Conservation (phyloP, 495 filamentous ascomycete species). For the Aspergillus sparsus region DNA sequence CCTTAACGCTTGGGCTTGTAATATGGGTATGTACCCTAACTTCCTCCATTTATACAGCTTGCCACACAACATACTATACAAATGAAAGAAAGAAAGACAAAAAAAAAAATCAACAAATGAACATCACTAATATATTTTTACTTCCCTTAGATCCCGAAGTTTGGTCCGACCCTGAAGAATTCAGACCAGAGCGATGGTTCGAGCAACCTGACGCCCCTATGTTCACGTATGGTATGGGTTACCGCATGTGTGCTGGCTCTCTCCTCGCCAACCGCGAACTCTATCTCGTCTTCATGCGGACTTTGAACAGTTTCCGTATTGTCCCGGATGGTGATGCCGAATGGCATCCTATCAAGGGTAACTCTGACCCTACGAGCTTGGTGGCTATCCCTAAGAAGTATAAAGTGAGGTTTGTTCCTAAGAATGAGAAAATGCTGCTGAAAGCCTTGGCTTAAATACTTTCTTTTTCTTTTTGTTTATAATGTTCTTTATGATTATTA, state of each 20-base stretch:
- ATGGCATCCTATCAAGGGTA: constrained; percentile 56
- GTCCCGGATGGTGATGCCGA: constrained; percentile 50
- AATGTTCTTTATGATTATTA: too few species aligned
- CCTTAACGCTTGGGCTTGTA: constrained; percentile 67
- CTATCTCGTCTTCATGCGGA: constrained; percentile 65
- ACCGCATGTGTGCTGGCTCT: constrained; percentile 66
- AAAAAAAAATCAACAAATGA: background rate
- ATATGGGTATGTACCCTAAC: constrained; percentile 48
- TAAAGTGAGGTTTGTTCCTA: constrained; percentile 56
- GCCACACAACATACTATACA: background rate
- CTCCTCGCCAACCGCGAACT: constrained; percentile 64
- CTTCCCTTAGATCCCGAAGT: constrained; percentile 50
- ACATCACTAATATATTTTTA: constrained; percentile 2
- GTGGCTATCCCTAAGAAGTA: constrained; percentile 59
- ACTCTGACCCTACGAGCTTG: constrained; percentile 57
- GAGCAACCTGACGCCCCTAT: constrained; percentile 62
- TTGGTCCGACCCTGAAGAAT: constrained; percentile 58
- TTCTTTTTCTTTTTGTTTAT: background rate
- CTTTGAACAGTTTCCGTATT: constrained; percentile 59
- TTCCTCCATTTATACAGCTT: background rate
- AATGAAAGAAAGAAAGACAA: background rate
- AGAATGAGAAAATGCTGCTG: constrained; percentile 42
- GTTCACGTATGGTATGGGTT: constrained; percentile 63
- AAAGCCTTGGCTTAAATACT: constrained; percentile 31
- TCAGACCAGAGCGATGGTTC: constrained; percentile 63